Percentiles rank a stretch among this genome's conserved stretches.
Conservation (phyloP, 2,329 filamentous ascomycete species). For the Aspergillus sp. region DNA sequence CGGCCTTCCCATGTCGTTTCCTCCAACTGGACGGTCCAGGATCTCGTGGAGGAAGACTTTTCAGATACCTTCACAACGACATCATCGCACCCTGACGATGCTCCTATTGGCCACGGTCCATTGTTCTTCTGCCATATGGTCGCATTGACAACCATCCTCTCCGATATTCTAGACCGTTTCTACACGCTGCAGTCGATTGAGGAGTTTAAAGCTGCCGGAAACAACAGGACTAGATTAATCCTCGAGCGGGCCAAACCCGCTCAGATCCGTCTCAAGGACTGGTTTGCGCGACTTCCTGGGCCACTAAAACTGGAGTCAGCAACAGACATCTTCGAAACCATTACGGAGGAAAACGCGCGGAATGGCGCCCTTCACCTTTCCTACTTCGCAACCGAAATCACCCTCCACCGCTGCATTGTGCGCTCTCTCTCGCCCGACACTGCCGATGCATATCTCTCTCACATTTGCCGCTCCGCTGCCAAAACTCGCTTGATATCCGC, state of each 20-base stretch:
- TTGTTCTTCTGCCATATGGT: constrained; percentile 58
- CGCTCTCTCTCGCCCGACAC: constrained; percentile 68
- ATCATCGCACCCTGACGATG: constrained; percentile 34
- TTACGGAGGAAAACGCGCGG: constrained; percentile 46
- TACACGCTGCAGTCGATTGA: constrained; percentile 56
- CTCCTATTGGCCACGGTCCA: constrained; percentile 46
- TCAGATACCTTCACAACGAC: constrained; percentile 39
- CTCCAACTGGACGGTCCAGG: constrained; percentile 74
- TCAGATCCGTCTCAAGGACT: constrained; percentile 57
- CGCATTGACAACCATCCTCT: constrained; percentile 56
- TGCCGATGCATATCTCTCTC: constrained; percentile 78
- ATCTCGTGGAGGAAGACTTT: constrained; percentile 48
- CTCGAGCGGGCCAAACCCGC: constrained; percentile 59
- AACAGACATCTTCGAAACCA: constrained; percentile 50
- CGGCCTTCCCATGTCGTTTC: constrained; percentile 76
- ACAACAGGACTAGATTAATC: constrained; percentile 54
- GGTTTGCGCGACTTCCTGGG: constrained; percentile 55
- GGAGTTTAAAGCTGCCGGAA: constrained; percentile 46
- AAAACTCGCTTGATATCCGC: constrained; percentile 93
- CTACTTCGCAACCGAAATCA: constrained; percentile 94
- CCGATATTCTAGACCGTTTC: constrained; percentile 56
- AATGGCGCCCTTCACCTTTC: constrained; percentile 81
- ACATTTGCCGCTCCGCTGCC: constrained; percentile 90
- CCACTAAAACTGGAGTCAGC: constrained; percentile 55
- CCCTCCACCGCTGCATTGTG: constrained; percentile 87